Base-by-base conservation (phyloP, 2,329 filamentous ascomycete species). In the Sporothrix pallida region DNA sequence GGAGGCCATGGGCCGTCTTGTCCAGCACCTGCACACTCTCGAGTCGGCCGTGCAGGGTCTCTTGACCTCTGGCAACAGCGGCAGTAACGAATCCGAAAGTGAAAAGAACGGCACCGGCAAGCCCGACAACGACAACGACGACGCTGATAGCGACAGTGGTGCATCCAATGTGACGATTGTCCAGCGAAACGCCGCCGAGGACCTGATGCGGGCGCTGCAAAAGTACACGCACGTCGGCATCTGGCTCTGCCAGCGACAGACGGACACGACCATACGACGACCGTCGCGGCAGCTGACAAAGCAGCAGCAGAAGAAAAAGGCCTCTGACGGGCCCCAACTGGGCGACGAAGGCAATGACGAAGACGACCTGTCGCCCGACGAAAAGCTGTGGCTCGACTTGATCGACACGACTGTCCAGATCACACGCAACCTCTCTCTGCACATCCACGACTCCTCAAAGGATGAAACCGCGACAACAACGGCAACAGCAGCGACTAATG, bases 201-300 rank as follows among this genome's bases (percentile, higher is more conserved):
- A 95, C 73, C 86, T 97, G 1, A 86, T 97, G 3, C 88, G 90
- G 73, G 90, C 92, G 0, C 84, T 99, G 20, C 91, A 97, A 75
- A 98, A 97, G 80, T 98, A 97, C 82, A 90, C 92, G 1, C 91
- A 94, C 76, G 93, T 99, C 0, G 96, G 97, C 15, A 95, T 97
- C 70, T 99, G 96, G 96, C 85, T 99, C 13, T 98, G 96, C 78
- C 93, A 97, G 81, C 90, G 92, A 1, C 94, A 97, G 80, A 93
- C 89, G 68, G 93, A 92, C 78, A 88, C 87, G 0, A 82, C 84
- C 1, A 46, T 6, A 86, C 84, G 74, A 67, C 63, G 63, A 23
- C 50, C 46, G 12, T 60, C n/a, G 1, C 60, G 42, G 10, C 63
- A 54, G 10, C 13, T 52, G 44, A 13, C 13, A 20, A 54, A 52